Conservation (phyloP, 1,139 yeast genomes). For the Ogataea hybrid region DNA sequence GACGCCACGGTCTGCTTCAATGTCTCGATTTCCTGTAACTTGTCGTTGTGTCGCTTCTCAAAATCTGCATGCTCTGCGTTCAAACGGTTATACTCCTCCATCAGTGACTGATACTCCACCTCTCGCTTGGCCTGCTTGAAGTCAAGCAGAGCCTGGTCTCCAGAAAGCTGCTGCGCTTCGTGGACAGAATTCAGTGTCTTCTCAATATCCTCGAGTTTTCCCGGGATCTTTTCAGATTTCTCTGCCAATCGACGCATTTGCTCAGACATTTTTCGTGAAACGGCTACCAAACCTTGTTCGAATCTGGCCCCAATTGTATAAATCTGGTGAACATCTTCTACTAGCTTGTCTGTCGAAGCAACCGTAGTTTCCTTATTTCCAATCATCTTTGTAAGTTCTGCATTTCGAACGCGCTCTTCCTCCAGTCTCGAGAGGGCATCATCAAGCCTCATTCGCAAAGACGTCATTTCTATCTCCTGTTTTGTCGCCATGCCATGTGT, state of each 20-base stretch:
- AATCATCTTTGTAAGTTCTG: conserved; percentile 11
- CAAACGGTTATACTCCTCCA: conserved; percentile 7
- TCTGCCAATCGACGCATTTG: conserved; percentile 1
- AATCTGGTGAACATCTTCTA: conserved; percentile 2
- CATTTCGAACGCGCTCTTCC: conserved; percentile 25
- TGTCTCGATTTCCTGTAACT: not conserved
- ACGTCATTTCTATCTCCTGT: conserved; percentile 14
- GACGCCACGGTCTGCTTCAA: not conserved
- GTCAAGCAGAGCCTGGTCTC: conserved; percentile 7
- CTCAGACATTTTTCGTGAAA: conserved; percentile 1
- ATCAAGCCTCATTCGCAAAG: conserved; percentile 21
- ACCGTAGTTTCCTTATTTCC: not conserved
- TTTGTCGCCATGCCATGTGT: conserved; percentile 10
- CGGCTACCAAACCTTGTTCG: conserved; percentile 6
- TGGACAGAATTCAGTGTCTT: not conserved
- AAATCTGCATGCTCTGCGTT: conserved; percentile 4
- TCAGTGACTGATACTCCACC: conserved; percentile 8
- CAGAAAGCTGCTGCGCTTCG: conserved; percentile 3
- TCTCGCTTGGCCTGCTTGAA: conserved; percentile 9
- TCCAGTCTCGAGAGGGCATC: conserved; percentile 27
- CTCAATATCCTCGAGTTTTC: conserved; percentile 1
- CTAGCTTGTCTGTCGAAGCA: not conserved
- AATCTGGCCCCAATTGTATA: conserved; percentile 6
- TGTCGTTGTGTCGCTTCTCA: not conserved
- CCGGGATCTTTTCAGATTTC: not conserved